Evolutionary conservation across 2,329 filamentous ascomycete genomes (phyloP).

Genomic region (Ceratocystis destructans): DNA sequence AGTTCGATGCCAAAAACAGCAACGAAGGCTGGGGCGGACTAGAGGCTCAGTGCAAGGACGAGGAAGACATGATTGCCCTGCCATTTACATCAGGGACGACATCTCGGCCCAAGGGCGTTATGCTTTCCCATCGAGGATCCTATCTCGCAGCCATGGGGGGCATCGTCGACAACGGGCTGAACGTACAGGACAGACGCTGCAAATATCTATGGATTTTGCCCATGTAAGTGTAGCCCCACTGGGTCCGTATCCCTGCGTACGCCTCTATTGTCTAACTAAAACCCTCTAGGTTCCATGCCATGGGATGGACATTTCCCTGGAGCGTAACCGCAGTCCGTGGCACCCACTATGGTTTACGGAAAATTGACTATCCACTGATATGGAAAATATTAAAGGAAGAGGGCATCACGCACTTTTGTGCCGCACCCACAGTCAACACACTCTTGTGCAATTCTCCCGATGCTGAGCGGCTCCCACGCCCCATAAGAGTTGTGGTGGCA

Average conservation of each 20-base stretch:
- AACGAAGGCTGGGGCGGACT: constrained; percentile 63
- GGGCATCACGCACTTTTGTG: constrained; percentile 85
- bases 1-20: constrained; percentile 53
- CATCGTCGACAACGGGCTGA: constrained; percentile 76
- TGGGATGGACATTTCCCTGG: constrained; percentile 86
- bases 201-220: constrained; percentile 86
- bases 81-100: constrained; percentile 94
- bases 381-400: constrained; percentile 82
- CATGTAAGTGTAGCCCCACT: constrained; percentile 51
- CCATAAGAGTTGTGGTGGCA: constrained; percentile 80
- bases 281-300: constrained; percentile 43
- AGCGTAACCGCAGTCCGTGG: constrained; percentile 81
- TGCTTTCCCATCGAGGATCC: constrained; percentile 75
- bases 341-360: constrained; percentile 88
- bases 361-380: constrained; percentile 87
- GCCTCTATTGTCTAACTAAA: neutral
- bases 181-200: constrained; percentile 53
- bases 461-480: constrained; percentile 53
- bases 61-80: constrained; percentile 71
- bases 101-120: constrained; percentile 78
- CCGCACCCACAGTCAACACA: constrained; percentile 92
- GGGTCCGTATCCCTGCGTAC: neutral
- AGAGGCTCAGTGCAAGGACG: constrained; percentile 53
- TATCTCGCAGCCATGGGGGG: constrained; percentile 80
- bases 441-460: constrained; percentile 69